Percentiles rank a stretch among this genome's conserved stretches.
Conservation (phyloP, 148 eudicot genomes). For the Camellia lanceoleosa region DNA sequence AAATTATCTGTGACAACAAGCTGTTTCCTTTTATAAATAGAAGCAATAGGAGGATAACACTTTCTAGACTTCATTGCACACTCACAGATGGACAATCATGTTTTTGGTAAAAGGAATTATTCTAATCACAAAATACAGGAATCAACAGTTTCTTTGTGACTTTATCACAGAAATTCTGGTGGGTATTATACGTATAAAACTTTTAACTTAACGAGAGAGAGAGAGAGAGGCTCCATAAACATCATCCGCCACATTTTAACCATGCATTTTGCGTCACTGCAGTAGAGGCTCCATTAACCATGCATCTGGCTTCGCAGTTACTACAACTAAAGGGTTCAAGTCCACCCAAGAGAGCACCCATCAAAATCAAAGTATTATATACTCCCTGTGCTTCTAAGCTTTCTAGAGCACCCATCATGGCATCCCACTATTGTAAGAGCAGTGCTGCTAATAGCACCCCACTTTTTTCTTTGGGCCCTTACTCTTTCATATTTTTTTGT, state of each 20-base stretch:
- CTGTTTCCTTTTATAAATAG: too few relatives aligned
- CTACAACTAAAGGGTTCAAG: neutral
- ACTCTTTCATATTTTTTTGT: too few relatives aligned
- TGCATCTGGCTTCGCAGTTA: neutral
- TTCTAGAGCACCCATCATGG: neutral
- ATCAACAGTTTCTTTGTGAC: neutral
- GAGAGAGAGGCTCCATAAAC: neutral
- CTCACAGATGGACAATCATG: too few relatives aligned
- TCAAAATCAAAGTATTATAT: constrained; percentile 4
- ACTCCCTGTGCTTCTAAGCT: neutral
- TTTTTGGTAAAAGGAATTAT: too few relatives aligned
- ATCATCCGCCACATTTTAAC: neutral
- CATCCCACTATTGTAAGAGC: neutral
- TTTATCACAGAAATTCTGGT: neutral
- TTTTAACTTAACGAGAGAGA: neutral
- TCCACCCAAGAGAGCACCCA: neutral
- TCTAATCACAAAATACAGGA: too few relatives aligned
- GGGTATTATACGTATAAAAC: neutral
- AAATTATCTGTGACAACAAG: too few relatives aligned
- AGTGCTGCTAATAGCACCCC: too few relatives aligned
- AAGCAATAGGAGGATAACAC: too few relatives aligned
- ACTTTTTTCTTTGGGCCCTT: too few relatives aligned
- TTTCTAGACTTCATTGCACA: too few relatives aligned
- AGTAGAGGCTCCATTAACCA: neutral
- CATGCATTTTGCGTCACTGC: neutral